Conservation (phyloP, 2,329 filamentous ascomycete species). For the Alternaria dauci region DNA sequence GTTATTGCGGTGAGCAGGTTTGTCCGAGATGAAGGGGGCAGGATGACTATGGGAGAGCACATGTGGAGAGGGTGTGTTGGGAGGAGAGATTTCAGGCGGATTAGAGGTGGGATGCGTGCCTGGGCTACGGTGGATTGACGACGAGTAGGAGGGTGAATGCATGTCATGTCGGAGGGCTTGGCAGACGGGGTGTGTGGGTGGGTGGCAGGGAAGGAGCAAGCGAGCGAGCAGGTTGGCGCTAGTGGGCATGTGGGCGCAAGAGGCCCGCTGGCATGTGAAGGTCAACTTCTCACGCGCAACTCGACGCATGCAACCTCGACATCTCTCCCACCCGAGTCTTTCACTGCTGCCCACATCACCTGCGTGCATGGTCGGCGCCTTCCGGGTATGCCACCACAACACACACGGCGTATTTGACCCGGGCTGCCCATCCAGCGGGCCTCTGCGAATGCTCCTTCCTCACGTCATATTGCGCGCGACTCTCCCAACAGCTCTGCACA, state of each 20-base stretch:
- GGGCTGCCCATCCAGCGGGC: constrained; percentile 3
- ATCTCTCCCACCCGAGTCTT: not conserved
- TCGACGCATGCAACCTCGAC: constrained; percentile 1
- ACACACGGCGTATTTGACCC: not conserved
- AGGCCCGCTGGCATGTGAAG: constrained; percentile 7
- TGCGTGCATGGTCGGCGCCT: constrained; percentile 10
- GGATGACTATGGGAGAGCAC: not conserved
- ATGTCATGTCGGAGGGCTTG: constrained; percentile 2
- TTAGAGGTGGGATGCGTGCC: not conserved
- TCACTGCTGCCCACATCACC: not conserved
- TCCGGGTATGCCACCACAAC: constrained; percentile 20
- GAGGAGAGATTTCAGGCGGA: not conserved
- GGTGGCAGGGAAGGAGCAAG: constrained; percentile 12
- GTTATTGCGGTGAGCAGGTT: not conserved
- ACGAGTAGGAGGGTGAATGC: not conserved
- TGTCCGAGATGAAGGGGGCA: not conserved
- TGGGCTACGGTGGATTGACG: not conserved
- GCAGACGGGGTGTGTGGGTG: too few species aligned
- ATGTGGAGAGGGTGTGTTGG: not conserved
- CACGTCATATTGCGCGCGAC: constrained; percentile 26
- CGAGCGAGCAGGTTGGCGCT: constrained; percentile 10
- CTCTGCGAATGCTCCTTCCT: constrained; percentile 14
- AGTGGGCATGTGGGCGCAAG: constrained; percentile 5
- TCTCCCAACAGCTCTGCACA: constrained; percentile 24
- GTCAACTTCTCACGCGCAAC: constrained; percentile 8